Base-by-base conservation (phyloP, 2,329 filamentous ascomycete genomes). In the Torrubiella hemipterigena region DNA sequence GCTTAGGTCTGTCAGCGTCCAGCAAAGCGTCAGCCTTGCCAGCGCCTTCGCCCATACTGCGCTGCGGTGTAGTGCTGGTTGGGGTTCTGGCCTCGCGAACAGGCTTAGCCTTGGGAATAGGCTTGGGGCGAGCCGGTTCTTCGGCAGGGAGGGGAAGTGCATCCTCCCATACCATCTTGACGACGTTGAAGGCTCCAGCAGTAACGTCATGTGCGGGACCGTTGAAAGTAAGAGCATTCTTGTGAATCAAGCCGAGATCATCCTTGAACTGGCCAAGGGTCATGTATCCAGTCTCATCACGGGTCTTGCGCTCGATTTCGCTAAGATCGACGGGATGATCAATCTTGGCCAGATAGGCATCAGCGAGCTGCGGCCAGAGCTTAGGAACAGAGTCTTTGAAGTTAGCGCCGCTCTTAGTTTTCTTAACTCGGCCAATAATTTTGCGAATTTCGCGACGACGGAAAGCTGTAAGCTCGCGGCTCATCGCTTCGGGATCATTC, bases 191-290 rank as follows among this genome's bases (percentile, higher is more conserved):
- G 11, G 67, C 69, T 12, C 61, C 54, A 6, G 65, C 59, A 0
- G 86, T 81, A 29, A 96, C 75, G 0, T 72, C 60, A 47, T 96
- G 87, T 5, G 71, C 61, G 0, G 70, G 60, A 11, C 89, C 87
- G 50, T 98, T 98, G 69, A 94, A 98, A 1, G 63, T 59, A 22
- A 79, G 51, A 1, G 81, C 76, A 51, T 98, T 98, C 36, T 76
- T 62, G 39, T 89, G 73, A 51, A 98, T 80, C 32, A 86, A 65
- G 19, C 77, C 61, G 31, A 95, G 68, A 45, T 94, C 86, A 27
- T 66, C 63, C 43, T 77, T 74, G 49, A 94, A 79, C 5, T 75
- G 75, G 30, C 77, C 73, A n/a, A 86, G 67, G 6, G 70, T 75
- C 7, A 56, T 47, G 51, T 95, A 96, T 29, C 41, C 39, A 16